Base-by-base conservation (phyloP, 2,329 filamentous ascomycete species). In the Phaeosphaeriaceae sp. region DNA sequence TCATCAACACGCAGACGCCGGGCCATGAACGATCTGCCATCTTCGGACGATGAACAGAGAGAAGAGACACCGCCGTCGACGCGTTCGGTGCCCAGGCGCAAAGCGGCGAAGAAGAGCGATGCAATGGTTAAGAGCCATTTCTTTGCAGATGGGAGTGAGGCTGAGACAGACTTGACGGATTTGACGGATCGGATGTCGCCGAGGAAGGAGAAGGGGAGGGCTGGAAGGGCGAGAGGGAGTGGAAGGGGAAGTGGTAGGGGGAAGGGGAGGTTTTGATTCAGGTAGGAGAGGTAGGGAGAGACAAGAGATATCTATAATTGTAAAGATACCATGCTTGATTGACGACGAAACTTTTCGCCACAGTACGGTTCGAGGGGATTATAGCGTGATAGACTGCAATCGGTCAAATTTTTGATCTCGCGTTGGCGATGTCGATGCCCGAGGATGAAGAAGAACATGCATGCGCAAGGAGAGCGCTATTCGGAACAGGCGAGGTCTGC, bases 51-150 rank as follows among this genome's bases (percentile, higher is more conserved):
- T 20, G 63, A 36, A 36, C n/a, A n/a, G n/a, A 36, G 51, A 10
- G 46, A 53, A 17, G 51, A n/a, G 31, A 57, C 59, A 7, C 57
- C 53, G n/a, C 41, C 50, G 0, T 33, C 60, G 0, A 68, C 58
- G 1, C 55, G 70, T 19, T 54, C 62, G 36, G 58, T 58, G 15
- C 68, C 69, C 3, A 73, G 65, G 53, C 68, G 72, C 42, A 63
- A 62, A 42, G 67, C 71, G 5, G 69, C 70, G 11, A 58, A 63
- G n/a, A 67, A 71, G 48, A 73, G 69, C 44, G 65, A 69, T 49
- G 67, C 63, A n/a, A 64, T 65, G 40, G 65, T 76, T 20, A 75
- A 70, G 53, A 76, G 73, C 48, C 73, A 76, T 49, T 76, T 71
- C 36, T 76, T 76, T 54, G 70, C 67, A 11, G 59, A 71, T 48